Evolutionary conservation across 352 stramenopile genomes (phyloP).

Genomic region (Pythium guiyangense): DNA sequence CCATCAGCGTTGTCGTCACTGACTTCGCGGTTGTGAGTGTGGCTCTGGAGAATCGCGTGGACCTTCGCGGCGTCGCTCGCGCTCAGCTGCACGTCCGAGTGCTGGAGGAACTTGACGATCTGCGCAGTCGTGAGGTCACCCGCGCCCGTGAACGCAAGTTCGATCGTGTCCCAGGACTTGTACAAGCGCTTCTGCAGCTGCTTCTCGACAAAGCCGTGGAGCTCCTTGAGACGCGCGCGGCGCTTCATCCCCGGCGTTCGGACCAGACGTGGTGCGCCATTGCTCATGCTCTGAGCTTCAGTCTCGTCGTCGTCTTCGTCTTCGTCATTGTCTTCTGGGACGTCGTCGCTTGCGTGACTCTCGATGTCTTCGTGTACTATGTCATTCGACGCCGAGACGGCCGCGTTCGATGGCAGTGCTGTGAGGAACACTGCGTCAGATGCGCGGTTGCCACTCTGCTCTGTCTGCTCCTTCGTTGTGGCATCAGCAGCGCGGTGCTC

Average conservation of each 20-base stretch:
- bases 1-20: neutral
- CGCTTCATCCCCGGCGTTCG: conserved; percentile 40
- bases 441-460: neutral
- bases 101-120: conserved; percentile 68
- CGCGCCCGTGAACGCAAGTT: conserved; percentile 59
- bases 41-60: conserved; percentile 50
- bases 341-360: conserved; percentile 6
- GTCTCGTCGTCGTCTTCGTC: conserved; percentile 9
- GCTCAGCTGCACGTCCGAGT: conserved; percentile 65
- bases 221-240: conserved; percentile 47
- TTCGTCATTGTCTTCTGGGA: conserved; percentile 18
- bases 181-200: conserved; percentile 67
- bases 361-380: neutral
- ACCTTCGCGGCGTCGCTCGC: conserved; percentile 50
- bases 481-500: too few species aligned
- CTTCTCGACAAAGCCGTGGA: conserved; percentile 58
- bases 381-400: neutral
- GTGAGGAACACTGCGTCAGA: conserved; percentile 15
- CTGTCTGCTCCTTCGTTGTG: neutral
- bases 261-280: neutral
- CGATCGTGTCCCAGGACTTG: conserved; percentile 66
- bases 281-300: neutral
- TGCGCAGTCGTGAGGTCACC: conserved; percentile 59
- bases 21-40: conserved; percentile 3
- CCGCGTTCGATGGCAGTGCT: conserved; percentile 8